Base-by-base conservation (phyloP, 371 early-diverging fungal genomes). In the Gilbertella persicaria region DNA sequence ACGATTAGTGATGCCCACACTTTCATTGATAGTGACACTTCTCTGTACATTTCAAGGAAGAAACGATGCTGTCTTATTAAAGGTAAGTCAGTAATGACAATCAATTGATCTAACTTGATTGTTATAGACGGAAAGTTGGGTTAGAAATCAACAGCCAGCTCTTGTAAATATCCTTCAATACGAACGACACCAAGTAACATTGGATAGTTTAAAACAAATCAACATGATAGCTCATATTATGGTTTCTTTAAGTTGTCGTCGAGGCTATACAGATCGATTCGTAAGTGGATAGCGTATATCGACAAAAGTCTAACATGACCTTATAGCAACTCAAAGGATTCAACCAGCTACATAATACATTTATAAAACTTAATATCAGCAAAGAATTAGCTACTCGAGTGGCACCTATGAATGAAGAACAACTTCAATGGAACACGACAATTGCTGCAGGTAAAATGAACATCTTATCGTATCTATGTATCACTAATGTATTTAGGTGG, bases 141-240 rank as follows among this genome's bases (percentile, higher is more conserved):
- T 84, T 3, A 64, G 75, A 39, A 77, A 71, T 42, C 91, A 91
- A 62, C 82, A 83, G 46, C 75, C 76, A 14, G 68, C 78, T 10
- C 58, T 92, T 12, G 70, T 76, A 20, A 64, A 75, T 20, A 81
- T 89, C 26, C 56, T 92, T 23, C 73, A 73, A 40, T 82, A 86
- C 30, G 71, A 69, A 20, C 26, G 46, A 24, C 64, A 36, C 5
- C 53, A 55, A 12, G 58, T 72, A 9, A 73, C 79, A 4, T 48
- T 83, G 10, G 51, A 71, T 5, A 63, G 73, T 23, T 59, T 84
- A 28, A 53, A 60, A 23, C 76, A 87, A 44, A 52, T 77, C 10
- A 74, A 82, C 55, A 76, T 75, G 3, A 67, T 67, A 9, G 28
- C 28, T 5, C 28, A 28, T 28, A 28, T 28, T 9, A 28, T 28